phyloP scores from a whole-genome alignment of 2,329 filamentous ascomycete species.

The Chaetomiaceae sp. region DNA sequence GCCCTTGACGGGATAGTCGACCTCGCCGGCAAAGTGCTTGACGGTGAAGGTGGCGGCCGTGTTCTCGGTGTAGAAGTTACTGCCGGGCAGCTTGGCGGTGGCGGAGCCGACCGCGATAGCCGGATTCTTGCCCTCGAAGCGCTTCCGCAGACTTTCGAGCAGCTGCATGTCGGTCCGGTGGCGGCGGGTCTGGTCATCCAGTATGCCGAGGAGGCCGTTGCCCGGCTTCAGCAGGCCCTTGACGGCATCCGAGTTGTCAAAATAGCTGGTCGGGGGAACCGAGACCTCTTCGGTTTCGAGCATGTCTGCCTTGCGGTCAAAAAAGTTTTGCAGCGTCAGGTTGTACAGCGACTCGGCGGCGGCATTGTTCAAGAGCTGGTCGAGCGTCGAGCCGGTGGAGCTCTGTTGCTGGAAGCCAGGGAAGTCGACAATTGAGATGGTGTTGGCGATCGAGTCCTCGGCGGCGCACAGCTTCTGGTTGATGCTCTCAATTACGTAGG shows the following conservation, averaged over 20 bases:
- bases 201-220: constrained; percentile 87
- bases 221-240: constrained; percentile 86
- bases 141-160: constrained; percentile 82
- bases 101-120: constrained; percentile 76
- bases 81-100: constrained; percentile 74
- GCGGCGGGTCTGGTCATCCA: constrained; percentile 91
- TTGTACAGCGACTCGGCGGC: constrained; percentile 91
- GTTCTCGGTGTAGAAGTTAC: constrained; percentile 85
- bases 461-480: constrained; percentile 85
- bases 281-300: constrained; percentile 90
- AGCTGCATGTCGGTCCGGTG: constrained; percentile 86
- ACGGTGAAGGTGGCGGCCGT: constrained; percentile 78
- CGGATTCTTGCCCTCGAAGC: constrained; percentile 91
- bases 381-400: constrained; percentile 77
- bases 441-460: constrained; percentile 88
- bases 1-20: constrained; percentile 85
- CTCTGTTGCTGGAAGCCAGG: constrained; percentile 86
- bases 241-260: constrained; percentile 94
- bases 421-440: constrained; percentile 92
- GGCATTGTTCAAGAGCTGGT: constrained; percentile 92
- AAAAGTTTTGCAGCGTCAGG: constrained; percentile 90
- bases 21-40: constrained; percentile 92
- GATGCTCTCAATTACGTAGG: constrained; percentile 87
- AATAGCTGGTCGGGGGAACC: constrained; percentile 90
- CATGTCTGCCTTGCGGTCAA: constrained; percentile 88